Evolutionary conservation across 805 yeast genomes (phyloP).

Genomic region (Candida easanensis): DNA sequence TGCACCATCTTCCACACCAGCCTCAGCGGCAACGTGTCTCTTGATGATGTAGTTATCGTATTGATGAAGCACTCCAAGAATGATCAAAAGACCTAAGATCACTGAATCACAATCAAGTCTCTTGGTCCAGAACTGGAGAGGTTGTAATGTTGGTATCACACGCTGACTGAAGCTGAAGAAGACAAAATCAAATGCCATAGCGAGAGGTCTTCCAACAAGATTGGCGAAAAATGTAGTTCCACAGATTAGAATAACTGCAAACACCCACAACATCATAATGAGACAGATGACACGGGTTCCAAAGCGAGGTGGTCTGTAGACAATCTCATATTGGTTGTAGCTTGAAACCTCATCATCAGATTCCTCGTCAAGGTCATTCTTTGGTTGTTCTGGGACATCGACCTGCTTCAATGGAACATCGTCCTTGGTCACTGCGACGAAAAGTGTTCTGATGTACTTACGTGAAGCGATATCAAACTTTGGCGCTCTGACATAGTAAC

Average conservation of each 20-base stretch:
- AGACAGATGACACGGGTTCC: slow-evolving; percentile 48
- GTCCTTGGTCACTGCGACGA: slow-evolving; percentile 79
- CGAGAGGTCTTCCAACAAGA: slow-evolving; percentile 28
- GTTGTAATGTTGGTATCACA: neutral
- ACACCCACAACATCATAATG: slow-evolving; percentile 42
- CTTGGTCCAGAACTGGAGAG: neutral
- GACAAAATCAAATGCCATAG: neutral
- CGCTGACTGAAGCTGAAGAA: neutral
- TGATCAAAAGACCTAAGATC: slow-evolving; percentile 23
- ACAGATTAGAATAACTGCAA: slow-evolving; percentile 36
- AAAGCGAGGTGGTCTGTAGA: slow-evolving; percentile 84
- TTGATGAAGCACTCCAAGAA: slow-evolving; percentile 10
- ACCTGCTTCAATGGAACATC: slow-evolving; percentile 53
- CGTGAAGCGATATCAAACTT: slow-evolving; percentile 73
- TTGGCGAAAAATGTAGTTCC: slow-evolving; percentile 23
- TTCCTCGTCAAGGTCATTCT: slow-evolving; percentile 32
- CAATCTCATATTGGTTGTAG: slow-evolving; percentile 58
- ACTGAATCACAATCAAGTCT: slow-evolving; percentile 14
- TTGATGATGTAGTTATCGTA: slow-evolving; percentile 23
- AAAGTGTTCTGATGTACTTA: slow-evolving; percentile 59
- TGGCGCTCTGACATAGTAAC: slow-evolving; percentile 83
- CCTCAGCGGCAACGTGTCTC: slow-evolving; percentile 15
- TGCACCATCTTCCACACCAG: neutral
- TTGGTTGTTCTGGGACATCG: neutral
- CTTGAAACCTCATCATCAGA: slow-evolving; percentile 40